Percentiles rank a stretch among this genome's conserved stretches.
Conservation (phyloP, 371 early-diverging fungal species). For the Mortierella sp. region DNA sequence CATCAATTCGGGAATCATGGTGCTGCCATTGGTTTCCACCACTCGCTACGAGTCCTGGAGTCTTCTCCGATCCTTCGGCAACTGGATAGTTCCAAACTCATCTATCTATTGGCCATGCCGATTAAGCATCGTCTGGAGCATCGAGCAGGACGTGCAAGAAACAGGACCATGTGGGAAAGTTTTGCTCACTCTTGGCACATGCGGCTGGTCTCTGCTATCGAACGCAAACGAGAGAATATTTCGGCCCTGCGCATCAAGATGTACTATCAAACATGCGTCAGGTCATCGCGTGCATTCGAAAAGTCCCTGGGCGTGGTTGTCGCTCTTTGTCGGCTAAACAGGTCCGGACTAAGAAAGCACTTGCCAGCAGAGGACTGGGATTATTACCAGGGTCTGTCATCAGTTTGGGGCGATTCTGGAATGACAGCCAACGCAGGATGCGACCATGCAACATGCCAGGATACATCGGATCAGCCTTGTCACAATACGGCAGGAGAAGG, state of each 20-base stretch:
- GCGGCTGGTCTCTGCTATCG: constrained; percentile 37
- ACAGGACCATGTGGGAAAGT: constrained; percentile 46
- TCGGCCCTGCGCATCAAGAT: constrained; percentile 54
- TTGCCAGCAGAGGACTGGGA: constrained; percentile 33
- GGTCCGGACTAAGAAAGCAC: constrained; percentile 24
- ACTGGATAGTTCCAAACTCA: constrained; percentile 45
- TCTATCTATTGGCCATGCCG: constrained; percentile 50
- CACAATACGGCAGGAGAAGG: background rate
- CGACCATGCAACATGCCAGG: constrained; percentile 18
- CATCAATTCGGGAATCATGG: constrained; percentile 45
- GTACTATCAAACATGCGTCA: constrained; percentile 53
- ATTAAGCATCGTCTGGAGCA: constrained; percentile 48
- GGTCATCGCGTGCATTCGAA: constrained; percentile 46
- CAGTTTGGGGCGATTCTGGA: constrained; percentile 9
- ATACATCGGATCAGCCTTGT: constrained; percentile 16
- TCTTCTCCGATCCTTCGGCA: constrained; percentile 28
- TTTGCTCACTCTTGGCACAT: constrained; percentile 52
- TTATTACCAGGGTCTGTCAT: constrained; percentile 6
- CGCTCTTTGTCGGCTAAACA: constrained; percentile 35
- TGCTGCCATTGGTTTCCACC: constrained; percentile 51
- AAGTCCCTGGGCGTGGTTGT: constrained; percentile 30
- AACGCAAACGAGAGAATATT: constrained; percentile 35
- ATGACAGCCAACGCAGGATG: background rate
- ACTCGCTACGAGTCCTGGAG: constrained; percentile 44
- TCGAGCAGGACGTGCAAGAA: constrained; percentile 29